Conservation (phyloP, 208 protist genomes). For the Crithidia sp. region DNA sequence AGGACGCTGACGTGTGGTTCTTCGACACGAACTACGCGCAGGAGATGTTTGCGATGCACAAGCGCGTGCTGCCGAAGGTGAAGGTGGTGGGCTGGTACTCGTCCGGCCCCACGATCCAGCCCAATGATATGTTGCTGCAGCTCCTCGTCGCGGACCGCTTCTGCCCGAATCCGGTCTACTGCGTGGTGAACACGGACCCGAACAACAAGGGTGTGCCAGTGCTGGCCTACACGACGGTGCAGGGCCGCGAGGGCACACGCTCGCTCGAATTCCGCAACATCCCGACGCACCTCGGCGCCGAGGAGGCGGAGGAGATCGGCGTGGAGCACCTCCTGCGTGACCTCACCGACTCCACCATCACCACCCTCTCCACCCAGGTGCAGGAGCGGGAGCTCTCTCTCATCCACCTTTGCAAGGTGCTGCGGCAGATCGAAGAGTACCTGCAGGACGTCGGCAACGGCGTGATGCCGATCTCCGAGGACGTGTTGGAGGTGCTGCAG, state of each 20-base stretch:
- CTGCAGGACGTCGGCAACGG: slow-evolving; percentile 82
- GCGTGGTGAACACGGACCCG: slow-evolving; percentile 91
- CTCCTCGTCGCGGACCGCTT: slow-evolving; percentile 95
- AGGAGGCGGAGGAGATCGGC: slow-evolving; percentile 99
- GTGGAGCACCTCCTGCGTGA: slow-evolving; percentile 99
- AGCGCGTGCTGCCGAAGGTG: slow-evolving; percentile 98
- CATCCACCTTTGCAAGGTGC: slow-evolving; percentile 87
- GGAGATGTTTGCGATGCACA: slow-evolving; percentile 99
- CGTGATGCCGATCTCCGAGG: slow-evolving; percentile 79
- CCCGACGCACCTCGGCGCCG: slow-evolving; percentile 94
- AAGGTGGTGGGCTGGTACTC: slow-evolving; percentile 99
- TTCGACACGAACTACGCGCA: slow-evolving; percentile 96
- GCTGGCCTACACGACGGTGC: slow-evolving; percentile 91
- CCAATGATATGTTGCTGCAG: slow-evolving; percentile 98
- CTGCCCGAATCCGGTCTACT: slow-evolving; percentile 91
- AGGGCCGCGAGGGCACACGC: slow-evolving; percentile 74
- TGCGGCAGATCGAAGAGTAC: slow-evolving; percentile 93
- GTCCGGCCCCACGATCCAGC: slow-evolving; percentile 96
- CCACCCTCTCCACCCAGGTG: slow-evolving; percentile 95
- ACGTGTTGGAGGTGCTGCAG: slow-evolving; percentile 89
- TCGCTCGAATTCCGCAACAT: slow-evolving; percentile 92
- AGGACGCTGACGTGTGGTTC: slow-evolving; percentile 98
- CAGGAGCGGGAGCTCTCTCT: slow-evolving; percentile 94
- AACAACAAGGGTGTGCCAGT: slow-evolving; percentile 91
- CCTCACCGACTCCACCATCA: slow-evolving; percentile 96